Evolutionary conservation across 1,139 yeast species (phyloP).

Genomic region (Suhomyces anneliseae): DNA sequence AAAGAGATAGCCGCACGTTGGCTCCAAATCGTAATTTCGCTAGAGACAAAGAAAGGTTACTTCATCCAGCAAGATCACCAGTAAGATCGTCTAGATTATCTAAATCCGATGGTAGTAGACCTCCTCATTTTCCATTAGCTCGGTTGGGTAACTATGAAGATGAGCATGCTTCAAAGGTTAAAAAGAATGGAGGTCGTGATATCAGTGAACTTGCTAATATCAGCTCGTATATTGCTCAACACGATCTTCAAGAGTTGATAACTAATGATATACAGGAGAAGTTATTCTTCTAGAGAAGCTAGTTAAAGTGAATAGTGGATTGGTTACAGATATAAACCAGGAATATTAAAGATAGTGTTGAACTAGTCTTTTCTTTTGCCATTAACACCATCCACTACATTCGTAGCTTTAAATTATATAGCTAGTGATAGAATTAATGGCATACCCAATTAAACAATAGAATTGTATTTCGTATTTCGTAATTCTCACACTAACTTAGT

Average conservation of each 20-base stretch:
- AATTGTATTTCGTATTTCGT: too few species aligned
- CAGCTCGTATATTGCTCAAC: constrained; percentile 14
- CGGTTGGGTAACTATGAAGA: constrained; percentile 6
- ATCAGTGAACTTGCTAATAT: constrained; percentile 8
- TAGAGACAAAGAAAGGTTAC: neutral
- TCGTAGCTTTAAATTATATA: too few species aligned
- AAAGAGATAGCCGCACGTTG: neutral
- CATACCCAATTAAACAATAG: too few species aligned
- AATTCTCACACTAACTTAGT: too few species aligned
- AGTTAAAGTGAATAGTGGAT: too few species aligned
- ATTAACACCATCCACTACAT: too few species aligned
- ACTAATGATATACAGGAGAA: constrained; percentile 22
- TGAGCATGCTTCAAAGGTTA: constrained; percentile 10
- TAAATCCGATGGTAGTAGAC: neutral
- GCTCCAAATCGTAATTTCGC: neutral
- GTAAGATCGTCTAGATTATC: neutral
- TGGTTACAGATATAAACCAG: too few species aligned
- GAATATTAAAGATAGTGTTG: too few species aligned
- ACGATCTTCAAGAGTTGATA: constrained; percentile 22
- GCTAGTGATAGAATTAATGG: too few species aligned
- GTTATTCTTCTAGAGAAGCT: constrained; percentile 4
- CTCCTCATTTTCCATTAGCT: neutral
- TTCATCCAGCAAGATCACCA: neutral
- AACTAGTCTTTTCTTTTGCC: too few species aligned
- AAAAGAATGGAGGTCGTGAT: constrained; percentile 11